Evolutionary conservation across 257 asterid genomes (phyloP).

Genomic region (Verbena officinalis): DNA sequence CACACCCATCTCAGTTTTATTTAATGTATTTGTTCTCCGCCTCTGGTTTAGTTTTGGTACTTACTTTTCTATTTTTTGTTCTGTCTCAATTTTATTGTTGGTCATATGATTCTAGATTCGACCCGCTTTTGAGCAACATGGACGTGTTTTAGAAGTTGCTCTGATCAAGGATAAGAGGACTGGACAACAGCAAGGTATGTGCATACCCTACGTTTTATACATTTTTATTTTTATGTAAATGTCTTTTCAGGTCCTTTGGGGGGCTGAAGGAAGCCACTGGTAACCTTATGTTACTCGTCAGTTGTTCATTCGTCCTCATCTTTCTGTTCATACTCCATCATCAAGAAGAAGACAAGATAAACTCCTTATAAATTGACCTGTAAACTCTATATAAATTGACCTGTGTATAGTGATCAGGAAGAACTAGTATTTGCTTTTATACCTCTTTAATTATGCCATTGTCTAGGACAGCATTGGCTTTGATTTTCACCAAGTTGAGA

Average conservation of each 20-base stretch:
- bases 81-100: conserved; percentile 25
- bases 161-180: conserved; percentile 91
- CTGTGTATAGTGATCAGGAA: conserved; percentile 43
- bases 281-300: conserved; percentile 67
- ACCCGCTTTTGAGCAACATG: conserved; percentile 84
- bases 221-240: conserved; percentile 37
- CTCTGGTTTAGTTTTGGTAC: neutral
- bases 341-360: conserved; percentile 69
- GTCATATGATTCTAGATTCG: conserved; percentile 61
- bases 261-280: conserved; percentile 73
- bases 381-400: conserved; percentile 43
- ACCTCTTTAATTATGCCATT: conserved; percentile 35
- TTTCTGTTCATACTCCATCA: conserved; percentile 58
- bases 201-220: conserved; percentile 21
- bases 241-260: conserved; percentile 83
- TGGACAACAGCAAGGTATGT: conserved; percentile 97
- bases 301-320: conserved; percentile 57
- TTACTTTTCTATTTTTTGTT: neutral
- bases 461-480: conserved; percentile 29
- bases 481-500: conserved; percentile 29
- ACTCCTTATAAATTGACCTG: conserved; percentile 40
- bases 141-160: conserved; percentile 87
- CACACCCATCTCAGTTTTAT: neutral
- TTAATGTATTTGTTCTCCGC: conserved; percentile 12
- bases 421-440: conserved; percentile 30